Evolutionary conservation across 2,329 filamentous ascomycete species (phyloP).

Genomic region (Elsinoe fawcettii): DNA sequence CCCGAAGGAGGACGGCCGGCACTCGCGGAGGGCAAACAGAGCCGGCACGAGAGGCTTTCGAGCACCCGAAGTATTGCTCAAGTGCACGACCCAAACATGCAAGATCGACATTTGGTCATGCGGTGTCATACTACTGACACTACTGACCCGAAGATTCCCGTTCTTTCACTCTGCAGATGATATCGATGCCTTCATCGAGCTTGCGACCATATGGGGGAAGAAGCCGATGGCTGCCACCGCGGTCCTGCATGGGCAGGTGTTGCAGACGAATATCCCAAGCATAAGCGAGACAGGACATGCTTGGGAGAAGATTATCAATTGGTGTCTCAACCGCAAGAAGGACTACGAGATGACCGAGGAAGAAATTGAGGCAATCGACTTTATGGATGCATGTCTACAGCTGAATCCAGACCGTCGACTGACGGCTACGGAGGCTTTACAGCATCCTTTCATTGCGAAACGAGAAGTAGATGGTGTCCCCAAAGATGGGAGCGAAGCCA

Average conservation of each 20-base stretch:
- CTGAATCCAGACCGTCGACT: constrained; percentile 67
- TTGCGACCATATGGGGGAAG: constrained; percentile 86
- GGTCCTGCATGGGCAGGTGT: constrained; percentile 78
- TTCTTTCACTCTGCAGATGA: constrained; percentile 99
- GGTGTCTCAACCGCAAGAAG: constrained; percentile 71
- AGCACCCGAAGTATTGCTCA: constrained; percentile 91
- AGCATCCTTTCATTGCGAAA: constrained; percentile 54
- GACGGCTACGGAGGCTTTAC: constrained; percentile 64
- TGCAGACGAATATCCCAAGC: constrained; percentile 88
- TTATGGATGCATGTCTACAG: constrained; percentile 65
- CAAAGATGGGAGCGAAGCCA: constrained; percentile 27
- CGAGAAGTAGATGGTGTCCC: constrained; percentile 40
- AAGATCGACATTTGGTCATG: constrained; percentile 95
- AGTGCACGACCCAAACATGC: constrained; percentile 89
- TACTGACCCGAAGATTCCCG: constrained; percentile 84
- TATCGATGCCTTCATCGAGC: constrained; percentile 94
- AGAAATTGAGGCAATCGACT: constrained; percentile 65
- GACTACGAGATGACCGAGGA: constrained; percentile 52
- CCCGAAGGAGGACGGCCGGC: constrained; percentile 81
- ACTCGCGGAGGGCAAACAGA: constrained; percentile 83
- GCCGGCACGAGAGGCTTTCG: constrained; percentile 93
- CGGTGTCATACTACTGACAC: constrained; percentile 93
- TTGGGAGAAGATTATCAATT: constrained; percentile 88
- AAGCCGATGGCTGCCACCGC: constrained; percentile 77
- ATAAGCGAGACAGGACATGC: constrained; percentile 78